Conservation (phyloP, 139 green algal species). For the Chlamydomonas applanata region DNA sequence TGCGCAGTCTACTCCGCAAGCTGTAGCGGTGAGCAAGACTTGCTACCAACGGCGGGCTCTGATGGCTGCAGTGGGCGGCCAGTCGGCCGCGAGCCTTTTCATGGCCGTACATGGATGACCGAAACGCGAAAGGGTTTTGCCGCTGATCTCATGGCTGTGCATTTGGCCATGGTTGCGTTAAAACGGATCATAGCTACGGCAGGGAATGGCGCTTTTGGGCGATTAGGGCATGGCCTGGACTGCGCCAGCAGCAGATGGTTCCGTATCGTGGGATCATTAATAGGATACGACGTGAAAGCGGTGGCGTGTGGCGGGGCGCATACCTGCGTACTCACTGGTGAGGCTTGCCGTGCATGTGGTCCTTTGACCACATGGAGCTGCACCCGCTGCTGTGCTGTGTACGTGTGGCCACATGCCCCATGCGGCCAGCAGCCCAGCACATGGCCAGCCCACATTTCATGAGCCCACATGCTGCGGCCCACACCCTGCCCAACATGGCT, state of each 20-base stretch:
- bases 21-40: too few relatives aligned
- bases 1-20: too few relatives aligned
- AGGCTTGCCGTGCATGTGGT: neutral
- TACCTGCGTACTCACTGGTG: constrained; percentile 56
- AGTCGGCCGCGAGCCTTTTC: too few relatives aligned
- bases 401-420: neutral
- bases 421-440: neutral
- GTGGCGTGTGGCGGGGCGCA: constrained; percentile 66
- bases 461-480: neutral
- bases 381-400: neutral
- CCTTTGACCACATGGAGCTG: neutral
- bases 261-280: constrained; percentile 39
- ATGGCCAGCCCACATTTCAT: neutral
- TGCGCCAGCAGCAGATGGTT: constrained; percentile 30
- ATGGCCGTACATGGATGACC: too few relatives aligned
- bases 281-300: constrained; percentile 25
- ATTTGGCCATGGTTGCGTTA: neutral
- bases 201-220: constrained; percentile 43
- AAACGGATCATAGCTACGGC: constrained; percentile 39
- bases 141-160: neutral
- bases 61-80: too few relatives aligned
- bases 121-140: too few relatives aligned
- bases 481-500: neutral
- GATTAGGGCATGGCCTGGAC: constrained; percentile 42
- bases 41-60: too few relatives aligned